Percentiles rank a stretch among this genome's conserved stretches.
phyloP scores from a whole-genome alignment of 805 yeast species.

The Yamadazyma ubonensis region DNA sequence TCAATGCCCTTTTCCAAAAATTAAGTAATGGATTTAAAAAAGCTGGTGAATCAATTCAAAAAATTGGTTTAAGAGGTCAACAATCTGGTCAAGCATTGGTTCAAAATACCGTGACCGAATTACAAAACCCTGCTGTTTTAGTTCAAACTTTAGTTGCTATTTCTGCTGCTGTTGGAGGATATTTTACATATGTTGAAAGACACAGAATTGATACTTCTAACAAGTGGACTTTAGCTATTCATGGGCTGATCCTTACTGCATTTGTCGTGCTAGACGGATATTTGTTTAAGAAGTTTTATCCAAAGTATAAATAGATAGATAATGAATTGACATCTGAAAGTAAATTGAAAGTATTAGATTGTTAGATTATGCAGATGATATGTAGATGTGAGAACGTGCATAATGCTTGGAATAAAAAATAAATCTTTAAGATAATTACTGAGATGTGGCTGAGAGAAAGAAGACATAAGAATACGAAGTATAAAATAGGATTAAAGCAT shows the following conservation, averaged over 20 bases:
- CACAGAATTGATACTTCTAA: constrained; percentile 46
- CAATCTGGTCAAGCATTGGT: constrained; percentile 16
- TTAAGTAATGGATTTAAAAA: constrained; percentile 4
- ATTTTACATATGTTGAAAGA: constrained; percentile 52
- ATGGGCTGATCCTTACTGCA: constrained; percentile 54
- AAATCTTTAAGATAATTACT: too few species aligned
- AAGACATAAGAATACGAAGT: too few species aligned
- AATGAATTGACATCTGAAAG: not conserved
- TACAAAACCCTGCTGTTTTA: constrained; percentile 62
- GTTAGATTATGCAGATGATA: too few species aligned
- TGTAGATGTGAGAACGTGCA: too few species aligned
- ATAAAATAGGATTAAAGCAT: too few species aligned
- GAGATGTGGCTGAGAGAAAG: too few species aligned
- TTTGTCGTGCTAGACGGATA: constrained; percentile 54
- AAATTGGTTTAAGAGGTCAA: constrained; percentile 15
- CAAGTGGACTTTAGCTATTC: constrained; percentile 45
- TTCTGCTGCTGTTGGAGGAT: constrained; percentile 48
- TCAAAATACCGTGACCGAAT: constrained; percentile 33
- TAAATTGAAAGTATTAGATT: not conserved
- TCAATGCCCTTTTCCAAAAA: constrained; percentile 18
- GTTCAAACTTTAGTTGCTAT: constrained; percentile 51
- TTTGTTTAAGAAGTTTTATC: constrained; percentile 53
- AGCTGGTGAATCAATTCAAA: constrained; percentile 6
- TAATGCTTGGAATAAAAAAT: too few species aligned
- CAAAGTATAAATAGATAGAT: constrained; percentile 46